These are phyloP conservation scores for Torrubiella hemipterigena DNA, from an alignment of 2,329 filamentous ascomycete genomes.

Conservation along the genomic window DNA sequence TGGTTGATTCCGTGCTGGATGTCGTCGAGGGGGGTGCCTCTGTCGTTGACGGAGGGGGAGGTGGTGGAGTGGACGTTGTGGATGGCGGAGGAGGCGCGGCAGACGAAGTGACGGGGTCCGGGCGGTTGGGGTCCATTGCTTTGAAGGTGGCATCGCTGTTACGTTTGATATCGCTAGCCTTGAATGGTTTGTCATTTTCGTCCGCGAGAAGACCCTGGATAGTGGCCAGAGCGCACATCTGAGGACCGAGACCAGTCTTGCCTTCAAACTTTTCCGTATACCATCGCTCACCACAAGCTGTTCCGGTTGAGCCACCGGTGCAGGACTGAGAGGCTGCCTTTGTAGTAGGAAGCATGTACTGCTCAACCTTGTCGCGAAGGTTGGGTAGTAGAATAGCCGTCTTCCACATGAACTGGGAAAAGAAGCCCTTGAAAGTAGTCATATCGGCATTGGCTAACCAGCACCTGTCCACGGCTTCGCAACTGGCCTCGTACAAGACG, in stretches of 20 bases:
- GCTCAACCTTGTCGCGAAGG: constrained; percentile 32
- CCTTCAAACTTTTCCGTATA: constrained; percentile 45
- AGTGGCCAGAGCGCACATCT: constrained; percentile 53
- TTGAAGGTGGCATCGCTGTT: constrained; percentile 19
- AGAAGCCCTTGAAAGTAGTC: constrained; percentile 56
- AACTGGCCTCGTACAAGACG: constrained; percentile 56
- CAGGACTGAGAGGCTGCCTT: constrained; percentile 44
- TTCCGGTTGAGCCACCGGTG: constrained; percentile 38
- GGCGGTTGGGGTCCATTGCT: constrained; percentile 8
- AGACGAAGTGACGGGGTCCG: constrained; percentile 3
- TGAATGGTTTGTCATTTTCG: constrained; percentile 30
- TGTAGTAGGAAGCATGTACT: constrained; percentile 38
- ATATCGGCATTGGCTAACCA: constrained; percentile 39
- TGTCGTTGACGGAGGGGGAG: no score
- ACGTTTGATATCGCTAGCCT: constrained; percentile 33
- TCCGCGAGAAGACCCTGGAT: constrained; percentile 45
- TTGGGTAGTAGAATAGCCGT: constrained; percentile 44
- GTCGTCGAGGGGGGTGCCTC: no score
- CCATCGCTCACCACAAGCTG: constrained; percentile 51
- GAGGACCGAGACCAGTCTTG: constrained; percentile 43
- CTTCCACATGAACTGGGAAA: constrained; percentile 52
- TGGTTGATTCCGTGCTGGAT: no score
- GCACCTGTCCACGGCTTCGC: constrained; percentile 45
- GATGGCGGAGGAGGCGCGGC: constrained; percentile 1
- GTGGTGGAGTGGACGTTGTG: constrained; percentile 1